phyloP scores from a whole-genome alignment of 768 basidiomycete genomes.

The Tubosaeta sp. region DNA sequence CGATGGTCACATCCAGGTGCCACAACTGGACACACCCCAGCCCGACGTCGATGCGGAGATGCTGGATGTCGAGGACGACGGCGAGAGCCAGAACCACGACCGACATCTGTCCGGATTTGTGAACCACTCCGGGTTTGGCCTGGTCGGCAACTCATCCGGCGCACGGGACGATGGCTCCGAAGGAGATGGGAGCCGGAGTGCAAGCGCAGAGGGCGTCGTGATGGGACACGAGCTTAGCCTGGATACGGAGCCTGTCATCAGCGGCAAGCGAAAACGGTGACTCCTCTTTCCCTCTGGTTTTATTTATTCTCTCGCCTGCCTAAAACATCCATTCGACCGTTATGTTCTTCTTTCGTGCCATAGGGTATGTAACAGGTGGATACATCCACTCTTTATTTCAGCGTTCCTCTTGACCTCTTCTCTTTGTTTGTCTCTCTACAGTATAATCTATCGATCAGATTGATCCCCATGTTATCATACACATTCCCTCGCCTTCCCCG shows the following conservation, averaged over 20 bases:
- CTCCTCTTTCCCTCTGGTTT: not conserved
- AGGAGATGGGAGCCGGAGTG: conserved; percentile 16
- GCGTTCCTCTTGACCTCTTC: not conserved
- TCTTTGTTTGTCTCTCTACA: conserved; percentile 4
- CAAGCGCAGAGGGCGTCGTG: conserved; percentile 14
- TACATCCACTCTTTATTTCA: not conserved
- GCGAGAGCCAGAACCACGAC: conserved; percentile 7
- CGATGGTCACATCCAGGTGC: conserved; percentile 17
- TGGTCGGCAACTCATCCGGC: conserved; percentile 11
- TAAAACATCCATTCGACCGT: not conserved
- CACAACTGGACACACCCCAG: conserved; percentile 8
- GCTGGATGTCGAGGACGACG: conserved; percentile 21
- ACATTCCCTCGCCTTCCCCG: not conserved
- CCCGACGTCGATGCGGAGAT: conserved; percentile 26
- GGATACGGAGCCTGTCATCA: conserved; percentile 11
- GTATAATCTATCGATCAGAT: conserved; percentile 10
- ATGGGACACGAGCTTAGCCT: not conserved
- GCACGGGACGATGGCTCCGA: conserved; percentile 19
- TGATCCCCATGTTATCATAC: not conserved
- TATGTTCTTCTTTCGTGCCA: conserved; percentile 1
- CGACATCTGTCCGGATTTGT: conserved; percentile 4
- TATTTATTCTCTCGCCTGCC: not conserved
- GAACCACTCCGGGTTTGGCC: conserved; percentile 14
- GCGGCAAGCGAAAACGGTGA: conserved; percentile 25
- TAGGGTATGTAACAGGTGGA: conserved; percentile 9